phyloP scores from a whole-genome alignment of 2,329 filamentous ascomycete genomes.

The Didymella lethalis region DNA sequence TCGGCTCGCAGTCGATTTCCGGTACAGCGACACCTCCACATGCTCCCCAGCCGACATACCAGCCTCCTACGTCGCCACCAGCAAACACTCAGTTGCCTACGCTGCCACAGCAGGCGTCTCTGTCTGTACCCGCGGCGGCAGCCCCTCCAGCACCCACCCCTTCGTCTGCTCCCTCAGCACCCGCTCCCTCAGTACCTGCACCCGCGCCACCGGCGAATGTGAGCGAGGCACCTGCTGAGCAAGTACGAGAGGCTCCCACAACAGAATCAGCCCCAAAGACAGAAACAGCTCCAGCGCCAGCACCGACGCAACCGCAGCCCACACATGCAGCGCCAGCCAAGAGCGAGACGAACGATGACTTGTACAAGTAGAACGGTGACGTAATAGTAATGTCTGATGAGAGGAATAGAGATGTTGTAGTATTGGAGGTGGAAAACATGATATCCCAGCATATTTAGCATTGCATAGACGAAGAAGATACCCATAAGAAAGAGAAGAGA shows the following conservation, averaged over 20 bases:
- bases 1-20: constrained; percentile 22
- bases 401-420: background rate
- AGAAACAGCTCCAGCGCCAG: constrained; percentile 1
- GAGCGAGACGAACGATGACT: constrained; percentile 28
- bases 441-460: background rate
- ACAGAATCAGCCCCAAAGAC: background rate
- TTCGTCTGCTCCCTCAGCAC: background rate
- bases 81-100: constrained; percentile 15
- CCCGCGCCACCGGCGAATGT: constrained; percentile 7
- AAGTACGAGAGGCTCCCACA: background rate
- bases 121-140: background rate
- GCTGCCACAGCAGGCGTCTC: constrained; percentile 5
- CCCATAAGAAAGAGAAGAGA: constrained; percentile 6
- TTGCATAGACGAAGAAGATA: constrained; percentile 15
- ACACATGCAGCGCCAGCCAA: constrained; percentile 16
- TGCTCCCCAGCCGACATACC: constrained; percentile 25
- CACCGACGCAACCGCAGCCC: constrained; percentile 8
- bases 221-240: constrained; percentile 9
- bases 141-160: background rate
- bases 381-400: background rate
- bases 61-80: constrained; percentile 20
- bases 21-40: constrained; percentile 21
- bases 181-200: background rate
- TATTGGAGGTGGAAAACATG: background rate
- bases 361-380: constrained; percentile 27